phyloP scores from a whole-genome alignment of 2,329 filamentous ascomycete genomes.

The Alternaria brassicicola region DNA sequence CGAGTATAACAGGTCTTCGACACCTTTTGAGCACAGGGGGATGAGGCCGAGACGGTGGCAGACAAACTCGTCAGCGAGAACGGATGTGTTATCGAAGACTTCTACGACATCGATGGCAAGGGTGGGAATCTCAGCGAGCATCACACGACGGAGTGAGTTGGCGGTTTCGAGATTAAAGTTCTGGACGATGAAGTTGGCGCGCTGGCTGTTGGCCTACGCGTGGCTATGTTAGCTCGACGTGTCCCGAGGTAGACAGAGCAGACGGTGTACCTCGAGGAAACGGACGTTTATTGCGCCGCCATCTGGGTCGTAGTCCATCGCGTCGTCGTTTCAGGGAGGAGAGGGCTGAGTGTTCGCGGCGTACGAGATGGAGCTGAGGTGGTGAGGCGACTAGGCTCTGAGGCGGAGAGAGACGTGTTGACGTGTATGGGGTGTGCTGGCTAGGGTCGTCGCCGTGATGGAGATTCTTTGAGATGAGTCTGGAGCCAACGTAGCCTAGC shows the following conservation, averaged over 20 bases:
- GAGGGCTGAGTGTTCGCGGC: slow-evolving; percentile 16
- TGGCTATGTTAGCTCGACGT: slow-evolving; percentile 28
- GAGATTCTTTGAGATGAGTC: slow-evolving; percentile 32
- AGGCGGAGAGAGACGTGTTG: slow-evolving; percentile 26
- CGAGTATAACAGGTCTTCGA: slow-evolving; percentile 81
- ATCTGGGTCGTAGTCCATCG: slow-evolving; percentile 60
- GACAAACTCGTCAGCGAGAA: slow-evolving; percentile 94
- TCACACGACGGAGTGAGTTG: slow-evolving; percentile 87
- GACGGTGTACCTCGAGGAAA: slow-evolving; percentile 45
- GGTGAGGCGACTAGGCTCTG: slow-evolving; percentile 24
- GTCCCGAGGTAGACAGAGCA: slow-evolving; percentile 20
- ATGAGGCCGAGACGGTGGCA: slow-evolving; percentile 90
- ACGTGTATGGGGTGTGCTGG: slow-evolving; percentile 24
- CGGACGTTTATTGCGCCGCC: slow-evolving; percentile 50
- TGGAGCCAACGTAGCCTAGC: slow-evolving; percentile 14
- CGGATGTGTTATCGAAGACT: slow-evolving; percentile 91
- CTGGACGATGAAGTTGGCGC: slow-evolving; percentile 89
- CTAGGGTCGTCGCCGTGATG: slow-evolving; percentile 11
- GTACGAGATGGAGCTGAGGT: slow-evolving; percentile 16
- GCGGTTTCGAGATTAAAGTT: slow-evolving; percentile 90
- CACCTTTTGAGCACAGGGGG: slow-evolving; percentile 82
- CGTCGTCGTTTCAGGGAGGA: slow-evolving; percentile 22
- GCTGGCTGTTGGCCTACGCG: slow-evolving; percentile 73
- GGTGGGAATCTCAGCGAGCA: slow-evolving; percentile 92
- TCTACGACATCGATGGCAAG: slow-evolving; percentile 95